A percentile compares a stretch with the other conserved stretches of the same genome.
phyloP scores from a whole-genome alignment of 129 eudicot genomes.

The Escallonia herrerae region DNA sequence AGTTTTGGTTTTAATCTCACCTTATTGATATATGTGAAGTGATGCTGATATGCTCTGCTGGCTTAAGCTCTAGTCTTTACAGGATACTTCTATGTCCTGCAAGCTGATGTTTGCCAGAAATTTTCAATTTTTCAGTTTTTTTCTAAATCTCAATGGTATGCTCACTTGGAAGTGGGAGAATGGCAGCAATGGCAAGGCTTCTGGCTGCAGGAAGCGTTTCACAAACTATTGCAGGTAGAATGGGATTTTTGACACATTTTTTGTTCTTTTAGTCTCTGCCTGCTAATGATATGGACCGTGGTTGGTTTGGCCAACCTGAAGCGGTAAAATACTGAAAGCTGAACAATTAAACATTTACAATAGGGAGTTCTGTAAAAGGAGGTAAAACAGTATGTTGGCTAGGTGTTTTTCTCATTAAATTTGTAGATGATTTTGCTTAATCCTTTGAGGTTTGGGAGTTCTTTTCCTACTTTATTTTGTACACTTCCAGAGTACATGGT shows the following conservation, averaged over 20 bases:
- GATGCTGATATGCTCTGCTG: too few species aligned
- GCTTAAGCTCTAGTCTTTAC: too few species aligned
- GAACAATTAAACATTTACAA: not conserved
- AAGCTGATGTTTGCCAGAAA: slow-evolving; percentile 13
- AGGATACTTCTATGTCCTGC: not conserved
- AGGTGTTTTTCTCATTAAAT: not conserved
- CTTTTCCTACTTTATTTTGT: too few species aligned
- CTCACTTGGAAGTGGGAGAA: slow-evolving; percentile 49
- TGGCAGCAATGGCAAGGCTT: slow-evolving; percentile 61
- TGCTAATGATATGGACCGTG: not conserved
- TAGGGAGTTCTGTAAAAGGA: not conserved
- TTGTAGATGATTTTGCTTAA: too few species aligned
- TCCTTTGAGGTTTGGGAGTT: too few species aligned
- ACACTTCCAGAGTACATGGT: too few species aligned
- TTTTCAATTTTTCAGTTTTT: slow-evolving; percentile 20
- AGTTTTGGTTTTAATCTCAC: too few species aligned
- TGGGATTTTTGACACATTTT: not conserved
- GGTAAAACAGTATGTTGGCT: not conserved
- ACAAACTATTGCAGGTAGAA: slow-evolving; percentile 52
- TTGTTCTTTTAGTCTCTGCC: not conserved
- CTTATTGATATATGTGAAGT: too few species aligned
- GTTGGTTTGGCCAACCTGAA: not conserved
- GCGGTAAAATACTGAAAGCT: not conserved
- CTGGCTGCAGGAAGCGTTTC: slow-evolving; percentile 34
- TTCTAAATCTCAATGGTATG: slow-evolving; percentile 46